Evolutionary conservation across 1,284 basidiomycete genomes (phyloP), one percentile per base, ranked within the genome.

Genomic region (Leucoagaricus sp.): DNA sequence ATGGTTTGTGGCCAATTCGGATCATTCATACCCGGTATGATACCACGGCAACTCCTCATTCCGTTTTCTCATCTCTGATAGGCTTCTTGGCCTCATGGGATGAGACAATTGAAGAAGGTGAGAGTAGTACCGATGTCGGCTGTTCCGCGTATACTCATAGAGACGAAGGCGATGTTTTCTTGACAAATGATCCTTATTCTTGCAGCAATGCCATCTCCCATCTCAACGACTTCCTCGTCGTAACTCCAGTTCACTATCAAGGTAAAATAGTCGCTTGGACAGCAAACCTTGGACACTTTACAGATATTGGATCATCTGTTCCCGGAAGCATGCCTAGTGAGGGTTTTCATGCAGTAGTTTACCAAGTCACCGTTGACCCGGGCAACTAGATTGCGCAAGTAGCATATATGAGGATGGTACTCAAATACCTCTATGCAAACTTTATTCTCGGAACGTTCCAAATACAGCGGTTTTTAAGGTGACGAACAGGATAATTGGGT

Each of bases 1-100:
- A 69, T 69, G 68, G 64, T 69, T 10, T 64, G 67, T 49, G 67
- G 66, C 6, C 66, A 70, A 48, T 69, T 67, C 47, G 67, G 67
- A 23, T 63, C 60, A 48, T 68, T 68, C 47, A 63, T 68, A 36
- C 61, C 64, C 4, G 65, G 62, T 46, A n/a, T 13, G 26, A 13
- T 21, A 23, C 12, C 13, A 13, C 19, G 5, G 6, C 12, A 19
- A 9, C 29, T 44, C 21, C 17, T 13, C 15, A 3, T 4, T 15
- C 23, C 29, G 9, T 45, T 21, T 10, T 15, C 4, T 36, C 23
- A 38, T 3, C 8, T 23, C 33, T 19, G 26, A 21, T 15, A 61
- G 60, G 60, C 6, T 68, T 68, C 46, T 50, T 68, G n/a, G 48
- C 58, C 6, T 62, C 62, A 15, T 68, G 66, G 66, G 62, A 65